Conservation (phyloP, 345 rosid genomes). For the Sapria himalayana region DNA sequence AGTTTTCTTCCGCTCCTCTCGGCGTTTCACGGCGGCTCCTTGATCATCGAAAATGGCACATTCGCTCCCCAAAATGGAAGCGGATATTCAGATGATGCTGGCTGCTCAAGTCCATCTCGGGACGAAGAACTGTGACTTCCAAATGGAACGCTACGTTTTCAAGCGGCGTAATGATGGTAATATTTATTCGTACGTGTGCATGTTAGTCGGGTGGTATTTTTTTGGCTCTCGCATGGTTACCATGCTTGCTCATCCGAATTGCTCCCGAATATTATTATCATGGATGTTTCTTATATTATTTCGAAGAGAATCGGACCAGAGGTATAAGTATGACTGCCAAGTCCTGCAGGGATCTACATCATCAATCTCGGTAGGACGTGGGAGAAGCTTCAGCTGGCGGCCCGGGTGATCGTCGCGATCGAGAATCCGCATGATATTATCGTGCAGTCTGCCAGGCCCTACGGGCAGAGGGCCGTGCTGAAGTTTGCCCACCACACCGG, state of each 20-base stretch:
- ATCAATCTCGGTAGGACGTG: slow-evolving; percentile 83
- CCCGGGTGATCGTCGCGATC: slow-evolving; percentile 63
- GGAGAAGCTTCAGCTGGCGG: slow-evolving; percentile 83
- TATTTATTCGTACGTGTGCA: neutral
- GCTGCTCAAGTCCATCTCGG: slow-evolving; percentile 89
- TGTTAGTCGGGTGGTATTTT: neutral
- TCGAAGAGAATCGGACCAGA: too few species aligned
- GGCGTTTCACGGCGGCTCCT: slow-evolving; percentile 3
- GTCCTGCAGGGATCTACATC: slow-evolving; percentile 80
- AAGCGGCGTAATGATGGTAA: slow-evolving; percentile 86
- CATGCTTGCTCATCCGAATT: too few species aligned
- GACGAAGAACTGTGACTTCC: slow-evolving; percentile 74
- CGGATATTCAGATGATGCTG: slow-evolving; percentile 75
- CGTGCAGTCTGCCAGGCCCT: slow-evolving; percentile 93
- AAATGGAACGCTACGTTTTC: slow-evolving; percentile 88
- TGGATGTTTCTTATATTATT: too few species aligned
- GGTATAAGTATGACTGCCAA: too few species aligned
- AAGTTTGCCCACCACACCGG: slow-evolving; percentile 94
- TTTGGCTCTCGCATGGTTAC: too few species aligned
- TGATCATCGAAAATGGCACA: slow-evolving; percentile 5
- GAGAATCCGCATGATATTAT: slow-evolving; percentile 86
- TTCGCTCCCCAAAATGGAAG: slow-evolving; percentile 41
- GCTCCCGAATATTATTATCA: too few species aligned
- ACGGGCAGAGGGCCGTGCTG: slow-evolving; percentile 88
- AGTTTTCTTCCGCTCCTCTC: neutral